Conservation (phyloP, 202 grass and related monocot species). For the Miscanthus sacchariflorus region DNA sequence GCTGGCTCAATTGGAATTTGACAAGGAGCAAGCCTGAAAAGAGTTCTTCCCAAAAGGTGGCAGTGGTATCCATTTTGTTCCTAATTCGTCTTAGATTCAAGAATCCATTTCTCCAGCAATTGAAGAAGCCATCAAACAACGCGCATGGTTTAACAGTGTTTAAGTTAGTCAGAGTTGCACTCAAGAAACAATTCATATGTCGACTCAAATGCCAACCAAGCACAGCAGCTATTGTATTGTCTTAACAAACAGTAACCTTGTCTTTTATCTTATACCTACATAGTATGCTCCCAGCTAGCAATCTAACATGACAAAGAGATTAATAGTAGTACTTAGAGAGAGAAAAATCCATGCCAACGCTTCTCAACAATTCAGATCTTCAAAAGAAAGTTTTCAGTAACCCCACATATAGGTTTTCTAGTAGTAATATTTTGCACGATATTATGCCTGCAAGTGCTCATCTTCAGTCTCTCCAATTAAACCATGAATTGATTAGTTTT, state of each 20-base stretch:
- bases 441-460: background rate
- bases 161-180: background rate
- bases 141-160: background rate
- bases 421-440: background rate
- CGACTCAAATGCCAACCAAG: slow-evolving; percentile 29
- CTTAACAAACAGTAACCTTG: background rate
- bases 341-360: background rate
- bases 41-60: slow-evolving; percentile 8
- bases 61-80: background rate
- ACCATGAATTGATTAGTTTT: background rate
- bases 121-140: background rate
- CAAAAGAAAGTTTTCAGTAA: background rate
- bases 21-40: background rate
- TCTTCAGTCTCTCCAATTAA: background rate
- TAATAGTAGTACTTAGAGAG: background rate
- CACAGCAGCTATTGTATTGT: slow-evolving; percentile 1
- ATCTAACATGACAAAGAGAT: background rate
- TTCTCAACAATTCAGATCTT: slow-evolving; percentile 1
- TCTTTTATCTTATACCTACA: background rate
- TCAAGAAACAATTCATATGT: slow-evolving; percentile 7
- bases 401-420: background rate
- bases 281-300: slow-evolving; percentile 8
- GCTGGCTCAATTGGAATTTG: background rate
- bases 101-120: background rate
- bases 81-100: background rate